Percentiles rank a stretch among this genome's conserved stretches.
Evolutionary conservation across 169 alveolate species (phyloP).

Genomic region (Plasmodium adleri): DNA sequence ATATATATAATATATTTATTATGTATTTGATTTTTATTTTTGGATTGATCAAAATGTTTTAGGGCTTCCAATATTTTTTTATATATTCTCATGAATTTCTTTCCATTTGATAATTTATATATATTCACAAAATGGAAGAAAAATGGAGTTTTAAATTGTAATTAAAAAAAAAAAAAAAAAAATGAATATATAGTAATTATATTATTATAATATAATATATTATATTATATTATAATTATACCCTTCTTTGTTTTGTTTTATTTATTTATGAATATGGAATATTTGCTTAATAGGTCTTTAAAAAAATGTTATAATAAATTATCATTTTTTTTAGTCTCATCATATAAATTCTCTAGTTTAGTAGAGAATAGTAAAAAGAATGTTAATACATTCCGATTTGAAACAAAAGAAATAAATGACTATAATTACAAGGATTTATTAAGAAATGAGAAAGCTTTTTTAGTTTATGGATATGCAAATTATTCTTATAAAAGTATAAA

Average conservation of each 20-base stretch:
- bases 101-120: too few relatives aligned
- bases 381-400: background rate
- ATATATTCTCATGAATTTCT: too few relatives aligned
- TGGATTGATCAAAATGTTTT: too few relatives aligned
- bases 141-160: background rate
- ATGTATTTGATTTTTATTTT: too few relatives aligned
- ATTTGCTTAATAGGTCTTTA: background rate
- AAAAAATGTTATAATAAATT: constrained; percentile 4
- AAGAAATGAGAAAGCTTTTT: constrained; percentile 39
- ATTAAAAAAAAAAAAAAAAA: background rate
- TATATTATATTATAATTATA: background rate
- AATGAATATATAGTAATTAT: background rate
- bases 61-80: too few relatives aligned
- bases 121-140: too few relatives aligned
- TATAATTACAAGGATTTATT: constrained; percentile 31
- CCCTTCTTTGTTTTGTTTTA: background rate
- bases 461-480: constrained; percentile 66
- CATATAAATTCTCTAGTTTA: constrained; percentile 15
- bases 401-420: constrained; percentile 63
- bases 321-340: background rate
- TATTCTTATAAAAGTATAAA: constrained; percentile 46
- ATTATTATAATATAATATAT: background rate
- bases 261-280: constrained; percentile 1
- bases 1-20: background rate
- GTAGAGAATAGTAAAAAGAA: constrained; percentile 8